Base-by-base conservation (phyloP, 139 green algal genomes). In the Medakamo hakoo region DNA sequence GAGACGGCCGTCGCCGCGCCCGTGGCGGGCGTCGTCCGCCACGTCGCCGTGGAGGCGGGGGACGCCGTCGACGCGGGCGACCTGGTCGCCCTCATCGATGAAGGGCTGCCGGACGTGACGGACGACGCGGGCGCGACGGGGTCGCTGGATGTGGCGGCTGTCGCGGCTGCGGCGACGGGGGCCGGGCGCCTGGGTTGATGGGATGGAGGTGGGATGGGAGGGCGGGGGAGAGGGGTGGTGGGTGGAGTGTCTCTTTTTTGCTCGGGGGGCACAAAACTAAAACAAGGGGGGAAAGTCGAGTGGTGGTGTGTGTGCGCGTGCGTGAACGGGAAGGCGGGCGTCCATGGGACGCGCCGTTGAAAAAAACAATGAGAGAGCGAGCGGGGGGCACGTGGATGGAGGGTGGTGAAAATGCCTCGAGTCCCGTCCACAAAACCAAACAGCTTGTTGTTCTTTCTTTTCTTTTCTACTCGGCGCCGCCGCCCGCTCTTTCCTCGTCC, bases 1-100 rank as follows among this genome's bases (percentile, higher is more conserved):
- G 90, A 97, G 80, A 96, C 89, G 0, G 80, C 76, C 9, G 83
- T 96, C n/a, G 77, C 73, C 20, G 80, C 86, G 27, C 87, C 88
- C 0, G 71, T 79, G 16, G 58, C 65, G 29, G 89, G 89, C 49
- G 64, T 76, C 0, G 73, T 94, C 16, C 55, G 31, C 25, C 78
- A 89, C 68, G 83, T 92, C 23, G 84, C 84, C 0, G 79, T 92
- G 2, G 71, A 77, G 40, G 80, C 78, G 67, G 78, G 82, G 26
- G 87, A 94, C 62, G 58, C 73, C 14, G 60, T 93, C 24, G 82
- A 89, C 20, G 56, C 61, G 21, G 85, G 81, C 23, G 84, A 92
- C 70, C 72, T 91, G 20, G 64, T 92, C 4, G 78, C 89, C 30
- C 73, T 68, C 57, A 83, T 92, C 57, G 77, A 84, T 26, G 58